A percentile compares a stretch with the other conserved stretches of the same genome.
These are phyloP conservation scores for Pistacia vera DNA, from an alignment of 345 rosid genomes.

Conservation along the genomic window DNA sequence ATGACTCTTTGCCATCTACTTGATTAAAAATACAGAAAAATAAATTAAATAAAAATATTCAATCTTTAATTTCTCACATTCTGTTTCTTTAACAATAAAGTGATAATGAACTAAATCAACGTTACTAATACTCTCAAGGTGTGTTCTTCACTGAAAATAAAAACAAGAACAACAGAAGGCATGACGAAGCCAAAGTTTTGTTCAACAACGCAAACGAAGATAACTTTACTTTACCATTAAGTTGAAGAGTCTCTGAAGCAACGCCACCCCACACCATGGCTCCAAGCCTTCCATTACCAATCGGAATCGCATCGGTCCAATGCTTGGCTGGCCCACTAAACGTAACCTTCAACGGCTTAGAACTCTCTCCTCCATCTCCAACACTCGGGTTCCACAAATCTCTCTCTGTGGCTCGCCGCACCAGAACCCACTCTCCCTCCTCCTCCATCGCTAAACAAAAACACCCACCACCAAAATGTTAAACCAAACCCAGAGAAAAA, in stretches of 20 bases:
- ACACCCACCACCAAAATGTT: background rate
- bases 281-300: constrained; percentile 93
- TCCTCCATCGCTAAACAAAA: constrained; percentile 16
- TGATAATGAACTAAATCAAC: background rate
- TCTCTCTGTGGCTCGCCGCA: constrained; percentile 47
- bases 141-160: background rate
- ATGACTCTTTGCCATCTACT: too few species aligned
- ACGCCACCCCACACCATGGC: constrained; percentile 97
- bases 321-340: constrained; percentile 72
- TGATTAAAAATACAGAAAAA: too few species aligned
- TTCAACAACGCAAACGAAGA: background rate
- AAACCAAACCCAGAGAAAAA: background rate
- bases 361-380: constrained; percentile 32
- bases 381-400: constrained; percentile 45
- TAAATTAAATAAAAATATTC: background rate
- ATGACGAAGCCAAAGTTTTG: background rate
- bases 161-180: background rate
- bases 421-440: constrained; percentile 49
- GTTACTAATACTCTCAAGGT: background rate
- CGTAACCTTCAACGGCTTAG: constrained; percentile 58
- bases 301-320: constrained; percentile 91
- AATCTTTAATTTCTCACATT: background rate
- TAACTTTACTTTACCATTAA: constrained; percentile 71
- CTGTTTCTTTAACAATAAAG: background rate
- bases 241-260: constrained; percentile 66